Base-by-base conservation (phyloP, 2,329 filamentous ascomycete genomes). In the Ophiostoma ips region DNA sequence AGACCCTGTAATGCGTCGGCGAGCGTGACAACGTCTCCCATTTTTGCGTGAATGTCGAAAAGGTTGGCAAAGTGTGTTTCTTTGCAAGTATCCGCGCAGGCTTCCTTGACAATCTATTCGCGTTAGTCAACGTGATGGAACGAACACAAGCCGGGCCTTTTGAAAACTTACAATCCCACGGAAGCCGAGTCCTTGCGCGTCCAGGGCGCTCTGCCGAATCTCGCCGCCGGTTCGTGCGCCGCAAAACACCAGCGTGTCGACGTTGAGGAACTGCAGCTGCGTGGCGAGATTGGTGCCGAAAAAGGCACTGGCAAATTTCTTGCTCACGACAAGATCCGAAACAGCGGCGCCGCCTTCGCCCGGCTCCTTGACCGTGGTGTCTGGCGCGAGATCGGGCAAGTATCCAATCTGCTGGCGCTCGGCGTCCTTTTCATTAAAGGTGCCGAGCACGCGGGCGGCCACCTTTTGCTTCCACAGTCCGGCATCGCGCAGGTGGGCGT, bases 181-280 rank as follows among this genome's bases (percentile, higher is more conserved):
- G 47, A 66, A 70, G 1, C 68, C 68, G 49, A 64, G 51, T 50
- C 67, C 66, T 65, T 71, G 68, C 5, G 66, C 64, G 52, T 72
- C 69, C 49, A 71, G 54, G 6, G 66, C 64, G 28, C 61, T 66
- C 2, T 68, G 68, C 48, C 69, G 61, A 48, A 71, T 68, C 55
- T 69, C 71, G 1, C 69, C 69, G 52, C 64, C 66, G 13, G 68
- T 71, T 57, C 67, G 68, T 41, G 71, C 68, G n/a, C 69, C 69
- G 53, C 68, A 70, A 10, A 72, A 60, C 3, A 71, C 67, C n/a
- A 70, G 56, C 10, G 67, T 70, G 52, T 71, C 67, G 18, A 67
- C 58, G 19, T 60, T 60, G 46, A 63, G 58, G 10, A 66, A 53
- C 30, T 61, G 60, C 33, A 71, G 60, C 37, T 68, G 61, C 1